Evolutionary conservation across 495 filamentous ascomycete species (phyloP).

Genomic region (Daldinia childiae): DNA sequence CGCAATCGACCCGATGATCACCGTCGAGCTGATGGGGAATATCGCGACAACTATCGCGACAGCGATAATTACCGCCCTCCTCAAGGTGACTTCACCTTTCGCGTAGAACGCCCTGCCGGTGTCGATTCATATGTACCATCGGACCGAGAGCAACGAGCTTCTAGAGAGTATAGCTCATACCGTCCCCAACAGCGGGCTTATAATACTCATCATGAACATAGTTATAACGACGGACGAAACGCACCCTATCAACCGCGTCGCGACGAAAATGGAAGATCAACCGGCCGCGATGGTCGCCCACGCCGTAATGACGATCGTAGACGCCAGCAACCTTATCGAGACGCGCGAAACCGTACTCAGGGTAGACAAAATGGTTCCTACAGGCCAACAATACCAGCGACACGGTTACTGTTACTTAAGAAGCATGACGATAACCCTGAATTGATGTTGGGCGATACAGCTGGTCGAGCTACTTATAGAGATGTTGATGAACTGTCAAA

Average conservation of each 20-base stretch:
- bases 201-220: conserved; percentile 10
- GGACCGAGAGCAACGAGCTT: conserved; percentile 21
- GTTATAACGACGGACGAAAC: conserved; percentile 21
- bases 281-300: conserved; percentile 21
- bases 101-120: conserved; percentile 52
- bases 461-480: conserved; percentile 53
- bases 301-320: conserved; percentile 34
- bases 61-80: conserved; percentile 48
- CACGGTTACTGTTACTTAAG: conserved; percentile 53
- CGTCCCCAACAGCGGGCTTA: conserved; percentile 21
- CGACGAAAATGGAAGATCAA: conserved; percentile 13
- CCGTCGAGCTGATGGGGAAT: conserved; percentile 19
- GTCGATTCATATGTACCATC: conserved; percentile 41
- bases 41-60: conserved; percentile 22
- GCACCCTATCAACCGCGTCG: conserved; percentile 22
- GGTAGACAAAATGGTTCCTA: background rate
- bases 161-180: conserved; percentile 36
- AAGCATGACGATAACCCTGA: conserved; percentile 47
- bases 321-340: conserved; percentile 11
- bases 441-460: conserved; percentile 50
- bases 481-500: conserved; percentile 71
- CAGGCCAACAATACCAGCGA: conserved; percentile 39
- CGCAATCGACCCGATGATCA: conserved; percentile 21
- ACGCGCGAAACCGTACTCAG: background rate
- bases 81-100: conserved; percentile 58